Evolutionary conservation across 169 alveolate species (phyloP), one percentile per base, ranked within the genome.

Genomic region (Miamiensis avidus): DNA sequence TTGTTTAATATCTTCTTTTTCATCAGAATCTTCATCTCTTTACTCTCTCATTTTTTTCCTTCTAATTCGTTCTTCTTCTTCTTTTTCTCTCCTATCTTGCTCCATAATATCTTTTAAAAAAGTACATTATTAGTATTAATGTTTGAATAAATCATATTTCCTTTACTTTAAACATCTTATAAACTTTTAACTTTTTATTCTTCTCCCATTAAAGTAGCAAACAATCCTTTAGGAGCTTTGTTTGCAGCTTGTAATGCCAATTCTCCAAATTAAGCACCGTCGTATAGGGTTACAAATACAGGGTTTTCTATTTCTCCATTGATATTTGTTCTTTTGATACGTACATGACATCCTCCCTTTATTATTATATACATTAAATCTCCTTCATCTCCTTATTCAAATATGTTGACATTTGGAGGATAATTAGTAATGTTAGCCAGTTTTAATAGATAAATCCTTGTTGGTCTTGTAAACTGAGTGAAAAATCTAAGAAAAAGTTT

Each of bases 201-300:
- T 4, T 49, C 69, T 4, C 20, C 69, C 69, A 49, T 49, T 11
- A 49, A 11, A 11, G 4, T 49, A 11, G 4, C 4, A 49, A 49
- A 20, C 26, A 4, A 4, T 11, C 20, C 20, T 49, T 49, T 49
- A 11, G 4, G 20, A 11, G 4, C 20, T 49, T 49, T 49, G 4
- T 82, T 74, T 28, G 75, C 30, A 33, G 74, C 87, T 6, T 74
- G 72, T 64, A 82, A 74, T 16, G 90, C 90, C 64, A 86, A 86
- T 81, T 86, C 90, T 28, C 90, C 90, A 75, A 86, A 86, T 31
- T 86, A 28, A 74, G 81, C 75, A 0, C 90, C 90, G 31, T 82
- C 82, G 32, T 81, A 86, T 0, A 86, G 74, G 6, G 90, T 86
- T 28, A 82, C 84, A 6, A 86, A 86, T 31, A 86, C 82, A 0